phyloP scores from a whole-genome alignment of 2,329 filamentous ascomycete species.

The Botrytis tulipae region DNA sequence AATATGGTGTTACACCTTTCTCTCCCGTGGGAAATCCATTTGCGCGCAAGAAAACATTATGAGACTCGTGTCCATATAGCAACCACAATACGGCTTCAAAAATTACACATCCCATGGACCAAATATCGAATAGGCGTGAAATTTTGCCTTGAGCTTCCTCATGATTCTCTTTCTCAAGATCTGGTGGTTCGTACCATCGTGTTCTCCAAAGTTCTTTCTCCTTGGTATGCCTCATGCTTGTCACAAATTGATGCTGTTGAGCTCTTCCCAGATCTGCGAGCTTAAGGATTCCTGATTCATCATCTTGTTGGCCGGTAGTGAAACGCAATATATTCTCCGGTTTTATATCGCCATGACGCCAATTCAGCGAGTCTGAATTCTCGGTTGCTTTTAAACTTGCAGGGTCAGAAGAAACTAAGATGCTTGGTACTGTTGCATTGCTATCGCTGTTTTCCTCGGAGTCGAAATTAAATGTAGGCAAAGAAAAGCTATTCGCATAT shows the following conservation, averaged over 20 bases:
- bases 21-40: neutral
- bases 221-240: neutral
- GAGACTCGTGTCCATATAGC: neutral
- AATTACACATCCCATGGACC: slow-evolving; percentile 9
- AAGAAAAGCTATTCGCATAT: neutral
- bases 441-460: neutral
- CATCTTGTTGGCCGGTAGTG: neutral
- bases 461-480: neutral
- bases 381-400: neutral
- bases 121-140: slow-evolving; percentile 8
- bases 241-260: slow-evolving; percentile 7
- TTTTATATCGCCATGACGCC: slow-evolving; percentile 3
- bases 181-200: slow-evolving; percentile 4
- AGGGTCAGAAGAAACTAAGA: neutral
- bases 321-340: slow-evolving; percentile 4
- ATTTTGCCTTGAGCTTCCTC: neutral
- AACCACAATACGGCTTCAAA: slow-evolving; percentile 12
- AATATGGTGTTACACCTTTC: neutral
- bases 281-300: neutral
- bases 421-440: neutral
- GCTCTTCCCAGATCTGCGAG: slow-evolving; percentile 16
- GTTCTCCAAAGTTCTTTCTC: neutral
- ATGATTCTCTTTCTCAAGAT: neutral
- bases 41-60: neutral
- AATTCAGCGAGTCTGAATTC: neutral